Conservation (phyloP, 108 stramenopile genomes). For the Conticribra weissflogii region DNA sequence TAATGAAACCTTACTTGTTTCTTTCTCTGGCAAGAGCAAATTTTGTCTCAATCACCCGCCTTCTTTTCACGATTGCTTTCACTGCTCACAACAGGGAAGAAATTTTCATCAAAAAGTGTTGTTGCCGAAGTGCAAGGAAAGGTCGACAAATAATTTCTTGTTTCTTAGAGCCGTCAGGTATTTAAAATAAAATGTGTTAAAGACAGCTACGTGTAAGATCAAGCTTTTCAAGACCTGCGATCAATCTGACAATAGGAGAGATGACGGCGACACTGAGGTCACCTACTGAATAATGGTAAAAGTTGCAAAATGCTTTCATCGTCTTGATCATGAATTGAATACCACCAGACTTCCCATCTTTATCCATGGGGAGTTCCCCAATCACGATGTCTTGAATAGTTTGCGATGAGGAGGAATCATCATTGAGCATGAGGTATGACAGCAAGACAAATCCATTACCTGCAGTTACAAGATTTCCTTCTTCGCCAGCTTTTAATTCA, state of each 20-base stretch:
- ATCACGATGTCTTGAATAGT: slow-evolving; percentile 56
- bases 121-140: too few species aligned
- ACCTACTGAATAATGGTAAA: slow-evolving; percentile 80
- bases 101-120: too few species aligned
- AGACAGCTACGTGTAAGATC: slow-evolving; percentile 2
- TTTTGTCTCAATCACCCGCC: too few species aligned
- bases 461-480: slow-evolving; percentile 72
- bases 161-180: too few species aligned
- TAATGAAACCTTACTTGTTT: too few species aligned
- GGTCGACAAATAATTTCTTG: too few species aligned
- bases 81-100: too few species aligned
- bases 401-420: slow-evolving; percentile 16
- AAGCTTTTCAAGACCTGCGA: slow-evolving; percentile 54
- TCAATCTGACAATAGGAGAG: slow-evolving; percentile 75
- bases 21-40: too few species aligned
- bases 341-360: slow-evolving; percentile 46
- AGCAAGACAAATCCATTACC: slow-evolving; percentile 85
- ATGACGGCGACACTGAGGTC: slow-evolving; percentile 81
- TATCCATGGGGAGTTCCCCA: slow-evolving; percentile 54
- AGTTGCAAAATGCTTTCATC: slow-evolving; percentile 86
- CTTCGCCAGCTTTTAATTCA: slow-evolving; percentile 57
- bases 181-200: too few species aligned
- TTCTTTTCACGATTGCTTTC: too few species aligned
- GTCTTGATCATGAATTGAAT: slow-evolving; percentile 72
- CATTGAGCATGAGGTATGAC: slow-evolving; percentile 68